phyloP scores from a whole-genome alignment of 148 eudicot genomes.

The Dianthus caryophyllus region DNA sequence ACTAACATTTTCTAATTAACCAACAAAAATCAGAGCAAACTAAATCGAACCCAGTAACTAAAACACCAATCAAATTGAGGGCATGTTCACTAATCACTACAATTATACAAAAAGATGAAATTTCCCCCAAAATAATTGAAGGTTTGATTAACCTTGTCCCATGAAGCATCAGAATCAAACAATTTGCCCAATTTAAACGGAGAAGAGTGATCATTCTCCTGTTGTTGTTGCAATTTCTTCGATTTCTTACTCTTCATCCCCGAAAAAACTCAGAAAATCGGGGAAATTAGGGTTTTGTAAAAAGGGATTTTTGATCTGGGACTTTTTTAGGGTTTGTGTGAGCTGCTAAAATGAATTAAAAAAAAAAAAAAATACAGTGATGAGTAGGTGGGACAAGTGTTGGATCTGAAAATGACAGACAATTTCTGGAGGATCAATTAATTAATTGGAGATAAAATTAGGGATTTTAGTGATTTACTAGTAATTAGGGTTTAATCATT shows the following conservation, averaged over 20 bases:
- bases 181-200: conserved; percentile 71
- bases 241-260: conserved; percentile 65
- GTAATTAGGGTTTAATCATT: neutral
- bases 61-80: neutral
- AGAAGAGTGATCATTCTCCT: conserved; percentile 63
- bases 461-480: neutral
- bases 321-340: conserved; percentile 2
- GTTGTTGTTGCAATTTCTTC: conserved; percentile 35
- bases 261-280: conserved; percentile 1
- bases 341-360: neutral
- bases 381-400: conserved; percentile 16
- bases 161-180: conserved; percentile 88
- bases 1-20: neutral
- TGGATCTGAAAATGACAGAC: conserved; percentile 25
- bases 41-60: conserved; percentile 8
- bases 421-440: neutral
- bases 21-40: neutral
- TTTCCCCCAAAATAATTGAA: neutral
- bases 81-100: neutral
- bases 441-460: too few relatives aligned
- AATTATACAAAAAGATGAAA: neutral
- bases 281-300: too few relatives aligned
- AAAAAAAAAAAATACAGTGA: too few relatives aligned
- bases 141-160: conserved; percentile 70
- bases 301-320: neutral